phyloP scores from a whole-genome alignment of 2,329 filamentous ascomycete species.

The Arthrobotrys entomopaga region DNA sequence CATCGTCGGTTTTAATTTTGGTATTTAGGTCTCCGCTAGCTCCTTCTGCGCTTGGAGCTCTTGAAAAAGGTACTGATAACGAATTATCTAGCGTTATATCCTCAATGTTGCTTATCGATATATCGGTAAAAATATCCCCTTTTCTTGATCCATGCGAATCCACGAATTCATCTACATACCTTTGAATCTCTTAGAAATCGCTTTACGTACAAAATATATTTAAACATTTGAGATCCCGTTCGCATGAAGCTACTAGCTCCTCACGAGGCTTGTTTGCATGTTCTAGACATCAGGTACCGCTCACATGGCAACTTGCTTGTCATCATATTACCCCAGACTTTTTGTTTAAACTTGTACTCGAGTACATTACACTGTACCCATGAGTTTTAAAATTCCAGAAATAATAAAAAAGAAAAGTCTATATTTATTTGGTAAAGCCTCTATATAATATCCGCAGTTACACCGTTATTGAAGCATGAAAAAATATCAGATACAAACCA shows the following conservation, averaged over 20 bases:
- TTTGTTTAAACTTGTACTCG: not conserved
- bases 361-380: not conserved
- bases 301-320: constrained; percentile 23
- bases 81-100: constrained; percentile 44
- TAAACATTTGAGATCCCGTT: not conserved
- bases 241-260: constrained; percentile 15
- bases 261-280: constrained; percentile 44
- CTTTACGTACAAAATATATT: constrained; percentile 36
- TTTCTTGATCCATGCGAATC: not conserved
- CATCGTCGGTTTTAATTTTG: constrained; percentile 8
- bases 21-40: not conserved
- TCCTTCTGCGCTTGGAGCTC: constrained; percentile 30
- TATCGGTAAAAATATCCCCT: constrained; percentile 21
- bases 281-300: constrained; percentile 22
- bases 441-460: not conserved
- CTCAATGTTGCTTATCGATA: constrained; percentile 27
- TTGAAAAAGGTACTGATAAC: constrained; percentile 38
- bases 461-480: not conserved
- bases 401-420: too few species aligned
- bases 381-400: not conserved
- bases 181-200: constrained; percentile 35
- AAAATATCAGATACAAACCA: constrained; percentile 64
- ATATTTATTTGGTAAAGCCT: not conserved
- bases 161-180: not conserved
- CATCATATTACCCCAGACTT: constrained; percentile 11